These are phyloP conservation scores for Trichoderma sp. DNA, from an alignment of 2,329 filamentous ascomycete genomes.

Conservation along the genomic window DNA sequence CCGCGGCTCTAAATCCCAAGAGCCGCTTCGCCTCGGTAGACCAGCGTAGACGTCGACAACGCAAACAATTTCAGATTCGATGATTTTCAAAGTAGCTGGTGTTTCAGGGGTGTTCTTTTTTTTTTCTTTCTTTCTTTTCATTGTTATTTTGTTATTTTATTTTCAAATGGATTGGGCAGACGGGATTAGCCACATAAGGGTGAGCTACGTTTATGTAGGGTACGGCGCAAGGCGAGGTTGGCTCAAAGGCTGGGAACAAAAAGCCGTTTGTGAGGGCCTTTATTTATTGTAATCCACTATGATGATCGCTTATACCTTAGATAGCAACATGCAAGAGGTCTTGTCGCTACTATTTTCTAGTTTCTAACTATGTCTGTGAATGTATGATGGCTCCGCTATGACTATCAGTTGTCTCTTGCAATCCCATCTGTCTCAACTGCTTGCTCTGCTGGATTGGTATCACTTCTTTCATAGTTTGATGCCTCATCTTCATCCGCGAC, in stretches of 20 bases:
- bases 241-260: neutral
- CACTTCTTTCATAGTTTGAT: too few species aligned
- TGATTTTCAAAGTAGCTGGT: constrained; percentile 26
- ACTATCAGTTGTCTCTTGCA: too few species aligned
- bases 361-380: neutral
- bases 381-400: too few species aligned
- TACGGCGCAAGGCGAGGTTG: neutral
- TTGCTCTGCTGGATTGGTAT: too few species aligned
- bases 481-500: too few species aligned
- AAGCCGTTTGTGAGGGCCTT: neutral
- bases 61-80: constrained; percentile 24
- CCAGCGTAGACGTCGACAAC: neutral
- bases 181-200: neutral
- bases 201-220: neutral
- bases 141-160: neutral
- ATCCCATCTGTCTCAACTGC: too few species aligned
- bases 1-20: constrained; percentile 25
- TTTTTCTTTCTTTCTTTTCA: too few species aligned
- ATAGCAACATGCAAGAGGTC: neutral
- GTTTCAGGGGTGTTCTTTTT: constrained; percentile 23
- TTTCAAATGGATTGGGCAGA: neutral
- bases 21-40: constrained; percentile 27
- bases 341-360: neutral
- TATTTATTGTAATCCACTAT: neutral
- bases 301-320: neutral